These are phyloP conservation scores for Globisporangium ultimum DNA, from an alignment of 352 stramenopile genomes.

Conservation along the genomic window DNA sequence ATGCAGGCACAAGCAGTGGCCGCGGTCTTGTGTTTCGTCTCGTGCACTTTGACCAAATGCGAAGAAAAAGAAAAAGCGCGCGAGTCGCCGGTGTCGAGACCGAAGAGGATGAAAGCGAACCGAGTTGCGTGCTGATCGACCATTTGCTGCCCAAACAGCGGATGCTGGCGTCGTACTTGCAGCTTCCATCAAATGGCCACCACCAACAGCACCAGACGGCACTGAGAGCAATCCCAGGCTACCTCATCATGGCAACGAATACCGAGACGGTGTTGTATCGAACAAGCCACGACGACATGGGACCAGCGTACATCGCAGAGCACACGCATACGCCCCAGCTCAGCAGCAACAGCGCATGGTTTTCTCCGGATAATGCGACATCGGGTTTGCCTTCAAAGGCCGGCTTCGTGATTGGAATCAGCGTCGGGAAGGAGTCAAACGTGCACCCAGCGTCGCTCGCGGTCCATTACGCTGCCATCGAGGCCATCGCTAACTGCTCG, in stretches of 20 bases:
- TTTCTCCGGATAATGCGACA: not conserved
- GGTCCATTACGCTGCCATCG: slow-evolving; percentile 2
- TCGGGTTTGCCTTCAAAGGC: too few species aligned
- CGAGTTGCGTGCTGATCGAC: slow-evolving; percentile 6
- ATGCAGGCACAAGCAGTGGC: slow-evolving; percentile 25
- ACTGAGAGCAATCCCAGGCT: slow-evolving; percentile 20
- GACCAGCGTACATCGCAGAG: slow-evolving; percentile 21
- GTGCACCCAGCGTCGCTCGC: slow-evolving; percentile 8
- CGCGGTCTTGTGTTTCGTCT: slow-evolving; percentile 27
- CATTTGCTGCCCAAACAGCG: slow-evolving; percentile 2
- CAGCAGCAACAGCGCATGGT: not conserved
- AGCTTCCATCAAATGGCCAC: not conserved
- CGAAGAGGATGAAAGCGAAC: not conserved
- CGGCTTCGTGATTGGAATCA: slow-evolving; percentile 1
- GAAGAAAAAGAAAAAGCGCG: slow-evolving; percentile 8
- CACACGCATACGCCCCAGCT: slow-evolving; percentile 3
- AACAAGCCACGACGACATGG: slow-evolving; percentile 1
- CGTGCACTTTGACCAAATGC: slow-evolving; percentile 17
- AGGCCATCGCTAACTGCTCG: not conserved
- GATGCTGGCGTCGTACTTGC: not conserved
- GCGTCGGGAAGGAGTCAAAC: slow-evolving; percentile 13
- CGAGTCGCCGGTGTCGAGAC: not conserved
- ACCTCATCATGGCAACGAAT: slow-evolving; percentile 17
- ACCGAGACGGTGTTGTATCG: slow-evolving; percentile 25
- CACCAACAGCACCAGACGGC: slow-evolving; percentile 3